Conservation (phyloP, 129 eudicot genomes). For the Flaveria linearis region DNA sequence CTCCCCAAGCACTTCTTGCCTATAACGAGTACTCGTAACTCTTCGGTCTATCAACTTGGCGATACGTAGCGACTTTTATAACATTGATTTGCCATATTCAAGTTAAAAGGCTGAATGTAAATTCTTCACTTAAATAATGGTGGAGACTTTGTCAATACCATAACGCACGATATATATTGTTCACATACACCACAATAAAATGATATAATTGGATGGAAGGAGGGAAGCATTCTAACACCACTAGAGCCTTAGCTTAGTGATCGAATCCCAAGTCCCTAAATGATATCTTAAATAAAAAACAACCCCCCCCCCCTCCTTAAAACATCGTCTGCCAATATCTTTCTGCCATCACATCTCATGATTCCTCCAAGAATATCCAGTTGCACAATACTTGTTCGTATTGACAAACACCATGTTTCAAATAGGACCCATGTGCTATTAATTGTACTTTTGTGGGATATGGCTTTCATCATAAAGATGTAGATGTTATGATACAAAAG, state of each 20-base stretch:
- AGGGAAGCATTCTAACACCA: background rate
- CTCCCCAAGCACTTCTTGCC: too few relatives aligned
- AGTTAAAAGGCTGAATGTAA: too few relatives aligned
- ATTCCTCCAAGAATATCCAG: background rate
- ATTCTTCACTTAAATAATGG: too few relatives aligned
- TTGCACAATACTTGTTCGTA: background rate
- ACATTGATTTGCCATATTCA: too few relatives aligned
- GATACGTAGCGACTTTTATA: too few relatives aligned
- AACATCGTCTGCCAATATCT: background rate
- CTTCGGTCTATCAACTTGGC: too few relatives aligned
- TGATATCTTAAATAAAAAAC: background rate
- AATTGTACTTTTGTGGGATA: background rate
- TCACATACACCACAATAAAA: too few relatives aligned
- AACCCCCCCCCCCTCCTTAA: background rate
- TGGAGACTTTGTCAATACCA: too few relatives aligned
- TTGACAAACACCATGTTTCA: background rate
- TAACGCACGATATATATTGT: too few relatives aligned
- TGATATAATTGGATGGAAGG: background rate
- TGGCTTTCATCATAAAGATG: background rate
- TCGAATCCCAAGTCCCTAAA: background rate
- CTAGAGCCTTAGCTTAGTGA: background rate
- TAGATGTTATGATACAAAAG: background rate
- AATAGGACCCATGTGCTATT: background rate
- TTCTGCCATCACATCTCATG: background rate
- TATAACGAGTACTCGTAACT: too few relatives aligned